Base-by-base conservation (phyloP, 805 yeast genomes). In the Suhomyces prunicola region DNA sequence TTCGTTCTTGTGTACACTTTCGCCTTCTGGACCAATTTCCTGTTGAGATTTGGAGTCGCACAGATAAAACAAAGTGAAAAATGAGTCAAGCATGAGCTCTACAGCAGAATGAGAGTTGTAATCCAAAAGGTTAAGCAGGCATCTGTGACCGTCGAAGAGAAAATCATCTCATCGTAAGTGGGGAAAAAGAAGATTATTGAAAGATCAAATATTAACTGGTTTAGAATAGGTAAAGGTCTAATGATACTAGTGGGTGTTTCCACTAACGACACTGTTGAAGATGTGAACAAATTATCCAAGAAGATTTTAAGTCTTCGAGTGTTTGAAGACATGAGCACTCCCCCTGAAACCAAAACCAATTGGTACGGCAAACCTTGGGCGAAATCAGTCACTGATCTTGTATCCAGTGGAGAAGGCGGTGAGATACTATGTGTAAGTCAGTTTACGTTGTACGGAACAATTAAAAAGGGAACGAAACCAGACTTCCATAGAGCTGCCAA, bases 401-500 rank as follows among this genome's bases (percentile, higher is more conserved):
- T 78, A 2, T 8, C 10, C 6, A 24, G 27, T 42, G 46, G 46
- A 22, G 46, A 42, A 8, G 42, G 42, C 4, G 96, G 90, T 12
- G 87, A 87, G 61, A 84, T 94, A 4, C 70, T 94, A 6, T 87
- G 96, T 2, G 93, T 94, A 0, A 90, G 97, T 2, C 99, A 94
- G 65, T 94, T 94, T 72, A 94, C 99, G 0, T 74, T 94, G 41
- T 83, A 87, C 67, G 99, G 90, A 0, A 87, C 81, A 42, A 82
- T 94, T 19, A 87, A 84, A 59, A 94, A 94, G 67, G 98, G 97
- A 10, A 80, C 97, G 1, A 93, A 93, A 64, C 98, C 99, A 0
- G 97, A 94, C 65, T 90, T 94, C 69, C 98, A 93, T 65, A 75
- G 76, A 54, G 98, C 98, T 0, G 96, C 92, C 53, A 89, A 87